Percentiles rank a stretch among this genome's conserved stretches.
phyloP scores from a whole-genome alignment of 257 asterid species.

The Lavandula angustifolia region DNA sequence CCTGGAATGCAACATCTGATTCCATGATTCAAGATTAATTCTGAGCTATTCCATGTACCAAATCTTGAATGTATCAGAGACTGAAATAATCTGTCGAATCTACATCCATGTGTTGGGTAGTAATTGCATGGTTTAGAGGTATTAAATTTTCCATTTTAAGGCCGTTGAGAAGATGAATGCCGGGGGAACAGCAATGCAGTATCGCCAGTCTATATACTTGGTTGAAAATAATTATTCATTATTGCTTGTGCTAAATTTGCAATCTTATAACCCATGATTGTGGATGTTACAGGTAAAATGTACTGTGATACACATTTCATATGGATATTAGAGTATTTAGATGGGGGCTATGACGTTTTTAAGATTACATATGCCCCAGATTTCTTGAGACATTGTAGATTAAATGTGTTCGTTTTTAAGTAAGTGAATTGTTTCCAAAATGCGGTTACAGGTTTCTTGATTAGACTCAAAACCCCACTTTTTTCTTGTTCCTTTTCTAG shows the following conservation, averaged over 20 bases:
- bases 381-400: slow-evolving; percentile 24
- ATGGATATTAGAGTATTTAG: slow-evolving; percentile 3
- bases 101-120: slow-evolving; percentile 14
- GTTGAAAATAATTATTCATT: slow-evolving; percentile 17
- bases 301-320: slow-evolving; percentile 3
- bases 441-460: neutral
- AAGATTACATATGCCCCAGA: neutral
- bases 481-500: too few relatives aligned
- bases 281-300: slow-evolving; percentile 18
- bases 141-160: slow-evolving; percentile 14
- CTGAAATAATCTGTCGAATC: slow-evolving; percentile 22
- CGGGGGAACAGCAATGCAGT: slow-evolving; percentile 24
- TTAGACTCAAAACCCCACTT: too few relatives aligned
- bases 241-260: slow-evolving; percentile 23
- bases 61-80: slow-evolving; percentile 29
- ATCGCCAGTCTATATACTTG: slow-evolving; percentile 27
- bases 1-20: slow-evolving; percentile 30
- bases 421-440: neutral
- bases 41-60: slow-evolving; percentile 16
- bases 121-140: slow-evolving; percentile 23
- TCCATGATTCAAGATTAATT: slow-evolving; percentile 23
- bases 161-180: slow-evolving; percentile 14
- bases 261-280: slow-evolving; percentile 5
- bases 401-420: neutral
- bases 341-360: slow-evolving; percentile 29